phyloP scores from a whole-genome alignment of 2,329 filamentous ascomycete genomes.

The Arthrobotrys sphaeroides region DNA sequence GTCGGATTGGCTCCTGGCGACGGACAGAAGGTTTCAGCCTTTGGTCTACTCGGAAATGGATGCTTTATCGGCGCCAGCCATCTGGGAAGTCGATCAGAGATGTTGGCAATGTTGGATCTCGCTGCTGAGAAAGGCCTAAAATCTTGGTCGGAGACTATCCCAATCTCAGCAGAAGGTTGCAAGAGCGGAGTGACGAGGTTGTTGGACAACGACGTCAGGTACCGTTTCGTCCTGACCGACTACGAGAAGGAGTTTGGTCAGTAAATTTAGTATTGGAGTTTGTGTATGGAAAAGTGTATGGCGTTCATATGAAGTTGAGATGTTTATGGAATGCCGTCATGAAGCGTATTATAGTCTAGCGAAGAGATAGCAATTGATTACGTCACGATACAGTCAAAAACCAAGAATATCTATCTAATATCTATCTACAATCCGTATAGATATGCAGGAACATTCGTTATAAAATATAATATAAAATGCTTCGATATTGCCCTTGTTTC shows the following conservation, averaged over 20 bases:
- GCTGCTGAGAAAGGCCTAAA: conserved; percentile 75
- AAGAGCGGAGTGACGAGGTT: conserved; percentile 71
- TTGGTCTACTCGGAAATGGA: conserved; percentile 62
- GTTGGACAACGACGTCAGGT: conserved; percentile 75
- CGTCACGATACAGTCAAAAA: conserved; percentile 1
- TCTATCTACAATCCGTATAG: not conserved
- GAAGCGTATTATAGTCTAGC: conserved; percentile 22
- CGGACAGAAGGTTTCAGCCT: conserved; percentile 57
- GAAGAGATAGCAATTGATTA: conserved; percentile 21
- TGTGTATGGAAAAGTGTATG: conserved; percentile 8
- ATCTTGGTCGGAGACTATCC: conserved; percentile 65
- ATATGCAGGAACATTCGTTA: not conserved
- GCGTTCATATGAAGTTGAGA: conserved; percentile 14
- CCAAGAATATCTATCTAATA: not conserved
- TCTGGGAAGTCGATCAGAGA: conserved; percentile 75
- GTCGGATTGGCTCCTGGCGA: conserved; percentile 68
- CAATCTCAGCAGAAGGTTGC: conserved; percentile 41
- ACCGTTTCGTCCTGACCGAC: conserved; percentile 75
- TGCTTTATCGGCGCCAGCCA: conserved; percentile 76
- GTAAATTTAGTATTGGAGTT: conserved; percentile 15
- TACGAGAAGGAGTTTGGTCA: conserved; percentile 73
- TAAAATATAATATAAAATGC: not conserved
- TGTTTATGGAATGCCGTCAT: conserved; percentile 31
- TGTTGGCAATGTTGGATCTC: conserved; percentile 75
- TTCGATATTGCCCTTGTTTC: no score